These are phyloP conservation scores for Lentinula aciculospora DNA, from an alignment of 768 basidiomycete genomes.

Conservation along the genomic window DNA sequence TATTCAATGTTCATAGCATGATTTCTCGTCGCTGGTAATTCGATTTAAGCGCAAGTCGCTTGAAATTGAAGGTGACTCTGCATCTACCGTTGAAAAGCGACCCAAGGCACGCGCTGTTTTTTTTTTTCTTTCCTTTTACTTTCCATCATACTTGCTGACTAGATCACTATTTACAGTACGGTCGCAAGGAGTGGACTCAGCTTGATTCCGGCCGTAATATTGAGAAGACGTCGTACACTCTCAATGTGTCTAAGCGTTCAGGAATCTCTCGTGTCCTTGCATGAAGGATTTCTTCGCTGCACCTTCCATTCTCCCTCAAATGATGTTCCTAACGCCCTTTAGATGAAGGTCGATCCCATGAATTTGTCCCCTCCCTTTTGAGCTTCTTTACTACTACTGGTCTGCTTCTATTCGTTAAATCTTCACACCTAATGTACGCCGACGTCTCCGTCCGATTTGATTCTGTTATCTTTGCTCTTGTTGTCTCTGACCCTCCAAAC, in stretches of 20 bases:
- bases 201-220: neutral
- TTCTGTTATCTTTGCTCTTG: neutral
- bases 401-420: neutral
- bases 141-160: neutral
- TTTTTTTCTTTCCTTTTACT: neutral
- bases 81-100: slow-evolving; percentile 26
- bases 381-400: neutral
- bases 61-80: slow-evolving; percentile 16
- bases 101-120: slow-evolving; percentile 24
- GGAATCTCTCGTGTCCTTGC: neutral
- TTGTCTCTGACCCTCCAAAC: neutral
- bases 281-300: neutral
- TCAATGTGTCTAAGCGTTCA: neutral
- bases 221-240: neutral
- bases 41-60: slow-evolving; percentile 33
- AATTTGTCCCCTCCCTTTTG: neutral
- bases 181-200: slow-evolving; percentile 14
- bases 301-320: neutral
- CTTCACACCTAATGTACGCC: neutral
- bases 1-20: slow-evolving; percentile 3
- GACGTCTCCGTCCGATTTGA: neutral
- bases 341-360: neutral
- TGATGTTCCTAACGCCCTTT: neutral
- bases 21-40: slow-evolving; percentile 17
- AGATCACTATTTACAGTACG: slow-evolving; percentile 9